Conservation (phyloP, 106 monocot species). For the Platanthera zijinensis region DNA sequence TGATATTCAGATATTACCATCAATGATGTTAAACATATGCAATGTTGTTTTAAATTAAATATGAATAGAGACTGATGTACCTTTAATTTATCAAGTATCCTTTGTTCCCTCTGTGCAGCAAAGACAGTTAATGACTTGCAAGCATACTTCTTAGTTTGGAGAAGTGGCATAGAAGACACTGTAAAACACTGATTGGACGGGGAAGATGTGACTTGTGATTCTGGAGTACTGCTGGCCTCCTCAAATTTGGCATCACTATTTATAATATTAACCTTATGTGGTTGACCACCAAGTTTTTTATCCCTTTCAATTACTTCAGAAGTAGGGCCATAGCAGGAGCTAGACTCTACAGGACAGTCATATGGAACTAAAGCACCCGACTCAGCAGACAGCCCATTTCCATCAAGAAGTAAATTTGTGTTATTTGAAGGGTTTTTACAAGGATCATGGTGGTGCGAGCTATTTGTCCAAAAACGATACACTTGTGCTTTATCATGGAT, state of each 20-base stretch:
- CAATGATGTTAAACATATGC: slow-evolving; percentile 2
- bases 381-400: neutral
- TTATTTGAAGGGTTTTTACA: slow-evolving; percentile 10
- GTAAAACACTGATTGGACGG: neutral
- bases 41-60: neutral
- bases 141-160: slow-evolving; percentile 18
- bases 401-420: slow-evolving; percentile 13
- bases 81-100: slow-evolving; percentile 54
- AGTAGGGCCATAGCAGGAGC: slow-evolving; percentile 3
- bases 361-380: slow-evolving; percentile 14
- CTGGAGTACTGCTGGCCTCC: neutral
- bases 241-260: slow-evolving; percentile 9
- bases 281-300: neutral
- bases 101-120: slow-evolving; percentile 33
- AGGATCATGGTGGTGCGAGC: slow-evolving; percentile 26
- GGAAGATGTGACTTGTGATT: neutral
- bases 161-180: slow-evolving; percentile 16
- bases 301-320: slow-evolving; percentile 4
- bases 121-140: slow-evolving; percentile 12
- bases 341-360: neutral
- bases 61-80: slow-evolving; percentile 12
- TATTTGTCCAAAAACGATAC: slow-evolving; percentile 61
- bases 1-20: neutral
- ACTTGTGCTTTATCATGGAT: slow-evolving; percentile 29
- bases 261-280: neutral